Conservation (phyloP, 495 filamentous ascomycete species). For the Aspergillus carlsbadensis region DNA sequence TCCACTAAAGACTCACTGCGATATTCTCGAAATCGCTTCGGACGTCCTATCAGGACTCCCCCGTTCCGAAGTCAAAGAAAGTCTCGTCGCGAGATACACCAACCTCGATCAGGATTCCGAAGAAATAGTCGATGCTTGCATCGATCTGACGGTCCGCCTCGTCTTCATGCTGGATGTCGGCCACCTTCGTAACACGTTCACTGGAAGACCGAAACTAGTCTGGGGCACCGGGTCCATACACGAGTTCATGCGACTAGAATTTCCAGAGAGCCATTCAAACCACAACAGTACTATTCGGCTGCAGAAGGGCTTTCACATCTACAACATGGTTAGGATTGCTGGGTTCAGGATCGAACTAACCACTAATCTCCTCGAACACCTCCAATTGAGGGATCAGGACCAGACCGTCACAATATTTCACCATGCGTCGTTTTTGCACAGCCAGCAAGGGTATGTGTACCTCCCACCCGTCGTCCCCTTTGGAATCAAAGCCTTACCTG, state of each 20-base stretch:
- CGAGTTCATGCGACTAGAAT: not conserved
- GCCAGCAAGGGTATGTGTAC: slow-evolving; percentile 10
- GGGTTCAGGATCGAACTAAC: slow-evolving; percentile 43
- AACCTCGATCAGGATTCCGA: too few relatives aligned
- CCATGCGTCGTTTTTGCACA: slow-evolving; percentile 37
- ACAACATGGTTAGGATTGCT: slow-evolving; percentile 24
- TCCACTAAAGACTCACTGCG: not conserved
- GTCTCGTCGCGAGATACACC: not conserved
- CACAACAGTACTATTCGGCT: not conserved
- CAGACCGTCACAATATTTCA: slow-evolving; percentile 43
- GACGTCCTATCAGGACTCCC: not conserved
- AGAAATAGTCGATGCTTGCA: not conserved
- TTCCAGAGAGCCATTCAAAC: not conserved
- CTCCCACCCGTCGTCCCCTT: not conserved
- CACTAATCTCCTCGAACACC: slow-evolving; percentile 44
- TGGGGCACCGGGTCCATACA: not conserved
- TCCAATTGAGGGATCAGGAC: slow-evolving; percentile 39
- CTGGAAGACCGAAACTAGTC: not conserved
- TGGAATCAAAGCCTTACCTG: not conserved
- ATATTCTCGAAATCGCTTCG: not conserved
- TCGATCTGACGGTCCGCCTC: not conserved
- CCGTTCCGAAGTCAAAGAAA: not conserved
- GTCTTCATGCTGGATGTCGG: not conserved
- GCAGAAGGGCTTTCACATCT: not conserved
- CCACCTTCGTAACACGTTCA: not conserved